Percentiles rank a stretch among this genome's conserved stretches.
phyloP scores from a whole-genome alignment of 495 filamentous ascomycete genomes.

The Hypoxylon fuscum region DNA sequence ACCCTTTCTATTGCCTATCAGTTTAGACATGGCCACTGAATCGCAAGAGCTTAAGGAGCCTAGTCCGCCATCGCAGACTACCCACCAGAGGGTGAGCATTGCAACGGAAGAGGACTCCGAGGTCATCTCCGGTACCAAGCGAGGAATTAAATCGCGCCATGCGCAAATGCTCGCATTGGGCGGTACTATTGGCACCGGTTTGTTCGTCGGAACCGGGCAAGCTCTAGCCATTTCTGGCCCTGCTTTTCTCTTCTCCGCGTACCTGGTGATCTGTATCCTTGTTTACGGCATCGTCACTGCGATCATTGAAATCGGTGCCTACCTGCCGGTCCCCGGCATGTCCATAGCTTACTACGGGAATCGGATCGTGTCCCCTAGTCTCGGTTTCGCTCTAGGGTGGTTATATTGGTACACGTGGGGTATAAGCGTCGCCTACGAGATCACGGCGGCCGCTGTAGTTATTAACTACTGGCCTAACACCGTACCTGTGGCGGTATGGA shows the following conservation, averaged over 20 bases:
- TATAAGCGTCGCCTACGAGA: constrained; percentile 49
- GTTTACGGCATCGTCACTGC: constrained; percentile 37
- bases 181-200: constrained; percentile 68
- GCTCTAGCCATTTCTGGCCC: constrained; percentile 46
- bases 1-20: not conserved
- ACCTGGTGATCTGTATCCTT: constrained; percentile 44
- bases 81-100: not conserved
- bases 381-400: constrained; percentile 82
- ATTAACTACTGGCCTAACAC: constrained; percentile 57
- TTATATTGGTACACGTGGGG: constrained; percentile 56
- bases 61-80: not conserved
- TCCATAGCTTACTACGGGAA: constrained; percentile 36
- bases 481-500: constrained; percentile 62
- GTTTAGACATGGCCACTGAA: not conserved
- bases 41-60: constrained; percentile 18
- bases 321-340: constrained; percentile 57
- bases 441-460: constrained; percentile 52
- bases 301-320: constrained; percentile 59
- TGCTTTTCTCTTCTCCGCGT: constrained; percentile 50
- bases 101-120: constrained; percentile 13
- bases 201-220: constrained; percentile 49
- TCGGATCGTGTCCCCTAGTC: constrained; percentile 36
- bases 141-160: constrained; percentile 51
- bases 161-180: constrained; percentile 70
- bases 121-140: constrained; percentile 21